These are phyloP conservation scores for Colletotrichum neosansevieriae DNA, from an alignment of 2,329 filamentous ascomycete genomes.

Conservation along the genomic window DNA sequence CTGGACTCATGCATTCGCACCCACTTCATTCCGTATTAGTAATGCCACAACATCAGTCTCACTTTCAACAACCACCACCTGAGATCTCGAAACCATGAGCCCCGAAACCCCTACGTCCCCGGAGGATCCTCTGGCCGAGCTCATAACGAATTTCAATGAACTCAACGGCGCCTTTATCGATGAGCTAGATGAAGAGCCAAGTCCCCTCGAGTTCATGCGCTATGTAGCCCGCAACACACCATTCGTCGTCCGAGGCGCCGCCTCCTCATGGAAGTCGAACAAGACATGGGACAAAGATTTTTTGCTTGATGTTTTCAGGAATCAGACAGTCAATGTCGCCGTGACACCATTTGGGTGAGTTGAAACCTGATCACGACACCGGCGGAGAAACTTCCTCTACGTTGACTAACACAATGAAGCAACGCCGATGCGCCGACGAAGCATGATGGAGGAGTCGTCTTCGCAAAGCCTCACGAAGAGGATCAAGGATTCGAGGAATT, in stretches of 20 bases:
- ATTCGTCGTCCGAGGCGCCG: slow-evolving; percentile 76
- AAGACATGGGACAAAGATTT: slow-evolving; percentile 72
- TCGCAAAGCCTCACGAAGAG: slow-evolving; percentile 80
- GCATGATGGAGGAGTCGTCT: slow-evolving; percentile 56
- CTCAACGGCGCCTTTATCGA: slow-evolving; percentile 73
- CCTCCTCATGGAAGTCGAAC: slow-evolving; percentile 72
- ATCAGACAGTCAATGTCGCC: slow-evolving; percentile 77
- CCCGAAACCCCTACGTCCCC: background rate
- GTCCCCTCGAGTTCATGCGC: slow-evolving; percentile 83
- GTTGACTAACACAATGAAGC: slow-evolving; percentile 43
- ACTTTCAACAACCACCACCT: slow-evolving; percentile 5
- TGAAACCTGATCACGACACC: background rate
- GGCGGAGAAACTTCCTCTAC: background rate
- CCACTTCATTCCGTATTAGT: slow-evolving; percentile 9
- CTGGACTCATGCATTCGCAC: too few species aligned
- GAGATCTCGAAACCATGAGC: slow-evolving; percentile 8
- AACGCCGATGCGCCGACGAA: slow-evolving; percentile 67
- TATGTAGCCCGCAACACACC: slow-evolving; percentile 80
- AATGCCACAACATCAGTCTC: slow-evolving; percentile 24
- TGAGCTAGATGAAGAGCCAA: slow-evolving; percentile 73
- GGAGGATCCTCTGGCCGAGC: slow-evolving; percentile 59
- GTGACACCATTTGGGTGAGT: slow-evolving; percentile 78
- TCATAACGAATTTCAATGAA: slow-evolving; percentile 79
- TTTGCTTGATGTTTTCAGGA: slow-evolving; percentile 66
- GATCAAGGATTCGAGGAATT: slow-evolving; percentile 72